Evolutionary conservation across 139 green algal genomes (phyloP).

Genomic region (Volvox africanus): DNA sequence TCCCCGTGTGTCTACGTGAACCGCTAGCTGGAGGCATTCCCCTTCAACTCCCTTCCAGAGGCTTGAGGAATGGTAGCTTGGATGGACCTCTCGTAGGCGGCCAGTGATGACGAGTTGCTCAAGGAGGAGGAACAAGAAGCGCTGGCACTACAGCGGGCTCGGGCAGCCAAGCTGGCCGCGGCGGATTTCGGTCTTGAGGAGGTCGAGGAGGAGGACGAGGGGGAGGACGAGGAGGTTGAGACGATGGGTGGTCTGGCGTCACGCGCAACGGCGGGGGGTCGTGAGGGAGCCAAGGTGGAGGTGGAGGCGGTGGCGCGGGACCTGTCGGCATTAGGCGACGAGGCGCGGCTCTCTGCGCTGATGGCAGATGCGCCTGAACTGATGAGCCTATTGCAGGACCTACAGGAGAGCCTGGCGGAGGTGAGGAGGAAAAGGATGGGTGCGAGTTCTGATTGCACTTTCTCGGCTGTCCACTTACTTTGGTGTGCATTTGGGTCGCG

Average conservation of each 20-base stretch:
- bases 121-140: slow-evolving; percentile 83
- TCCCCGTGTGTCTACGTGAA: too few species aligned
- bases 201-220: slow-evolving; percentile 55
- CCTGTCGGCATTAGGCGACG: slow-evolving; percentile 53
- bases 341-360: slow-evolving; percentile 66
- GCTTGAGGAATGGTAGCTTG: too few species aligned
- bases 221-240: slow-evolving; percentile 52
- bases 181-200: slow-evolving; percentile 78
- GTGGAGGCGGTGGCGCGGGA: slow-evolving; percentile 72
- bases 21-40: too few species aligned
- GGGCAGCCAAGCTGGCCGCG: slow-evolving; percentile 60
- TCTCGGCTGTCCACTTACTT: too few species aligned
- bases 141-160: slow-evolving; percentile 76
- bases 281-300: slow-evolving; percentile 2
- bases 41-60: too few species aligned
- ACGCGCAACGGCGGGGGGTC: slow-evolving; percentile 39
- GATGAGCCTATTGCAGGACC: slow-evolving; percentile 80
- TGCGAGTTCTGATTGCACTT: too few species aligned
- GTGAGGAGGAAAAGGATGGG: slow-evolving; percentile 4
- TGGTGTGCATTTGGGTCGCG: too few species aligned
- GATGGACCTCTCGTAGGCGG: neutral
- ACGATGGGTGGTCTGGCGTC: slow-evolving; percentile 31
- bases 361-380: slow-evolving; percentile 87
- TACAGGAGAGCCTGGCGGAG: slow-evolving; percentile 66
- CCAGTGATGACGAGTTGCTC: slow-evolving; percentile 77